phyloP scores from a whole-genome alignment of 768 basidiomycete species.

The Boletus eberwhitei region DNA sequence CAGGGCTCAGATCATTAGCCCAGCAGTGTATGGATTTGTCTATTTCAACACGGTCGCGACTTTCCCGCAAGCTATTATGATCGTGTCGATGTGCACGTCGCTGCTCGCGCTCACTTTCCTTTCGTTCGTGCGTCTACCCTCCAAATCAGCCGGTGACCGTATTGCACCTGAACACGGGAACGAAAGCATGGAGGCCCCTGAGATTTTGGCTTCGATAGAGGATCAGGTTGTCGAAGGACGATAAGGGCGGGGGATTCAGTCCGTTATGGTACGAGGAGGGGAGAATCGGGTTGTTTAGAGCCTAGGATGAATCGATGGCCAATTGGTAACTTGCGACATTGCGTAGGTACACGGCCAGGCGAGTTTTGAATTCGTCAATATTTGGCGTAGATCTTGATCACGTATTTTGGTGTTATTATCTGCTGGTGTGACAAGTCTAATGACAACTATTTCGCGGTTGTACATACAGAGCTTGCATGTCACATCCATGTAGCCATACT shows the following conservation, averaged over 20 bases:
- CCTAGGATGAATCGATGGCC: no score
- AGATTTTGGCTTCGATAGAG: neutral
- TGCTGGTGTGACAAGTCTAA: no score
- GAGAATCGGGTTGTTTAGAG: neutral
- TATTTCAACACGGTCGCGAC: slow-evolving; percentile 68
- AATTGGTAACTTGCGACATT: neutral
- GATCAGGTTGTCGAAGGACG: slow-evolving; percentile 1
- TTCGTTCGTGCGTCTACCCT: slow-evolving; percentile 43
- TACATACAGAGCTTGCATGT: neutral
- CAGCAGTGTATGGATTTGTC: slow-evolving; percentile 66
- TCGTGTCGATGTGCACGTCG: slow-evolving; percentile 44
- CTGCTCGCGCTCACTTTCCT: slow-evolving; percentile 44
- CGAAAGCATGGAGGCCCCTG: slow-evolving; percentile 3
- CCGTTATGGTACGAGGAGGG: neutral
- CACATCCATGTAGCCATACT: neutral
- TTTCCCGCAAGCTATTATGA: slow-evolving; percentile 69
- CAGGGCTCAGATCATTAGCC: slow-evolving; percentile 68
- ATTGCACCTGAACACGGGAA: neutral
- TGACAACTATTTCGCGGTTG: neutral
- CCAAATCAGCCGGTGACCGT: neutral
- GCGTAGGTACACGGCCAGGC: neutral
- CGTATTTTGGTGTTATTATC: no score
- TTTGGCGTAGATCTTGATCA: no score
- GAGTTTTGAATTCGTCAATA: no score
- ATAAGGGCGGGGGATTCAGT: neutral